Evolutionary conservation across 2,329 filamentous ascomycete species (phyloP), one percentile per base, ranked within the genome.

Genomic region (Blastomyces emzantsi): DNA sequence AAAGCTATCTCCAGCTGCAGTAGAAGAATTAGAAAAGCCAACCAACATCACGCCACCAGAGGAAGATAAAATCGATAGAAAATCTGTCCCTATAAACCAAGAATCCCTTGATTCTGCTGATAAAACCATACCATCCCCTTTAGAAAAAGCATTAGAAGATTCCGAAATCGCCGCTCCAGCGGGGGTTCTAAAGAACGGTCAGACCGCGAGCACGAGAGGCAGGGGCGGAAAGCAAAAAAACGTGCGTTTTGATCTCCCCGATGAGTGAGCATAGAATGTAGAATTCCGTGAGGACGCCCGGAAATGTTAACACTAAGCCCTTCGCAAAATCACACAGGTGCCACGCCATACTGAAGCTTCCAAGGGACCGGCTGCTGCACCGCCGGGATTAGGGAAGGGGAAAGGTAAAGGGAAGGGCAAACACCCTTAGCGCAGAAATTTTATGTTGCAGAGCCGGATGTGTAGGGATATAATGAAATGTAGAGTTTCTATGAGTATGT

Each of bases 201-300:
- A 39, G 36, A 57, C 19, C 9, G 36, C 28, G 17, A 49, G 13
- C 11, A 45, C 11, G 5, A 33, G 51, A 2, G 51, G 39, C 2
- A 41, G 30, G 41, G 60, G 62, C 15, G 39, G 55, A 5, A 62
- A 61, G 41, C 62, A 64, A 51, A 64, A 62, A 52, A 52, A 39
- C 45, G 64, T 66, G 59, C 62, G 60, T 62, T 66, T 66, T 47
- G 57, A 66, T 36, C 9, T 65, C 30, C 62, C 60, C 17, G 62
- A 61, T 52, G 36, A 56, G 19, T 62, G 52, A 59, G 41, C 15
- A 13, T 56, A 51, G 55, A 36, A 51, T 59, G 28, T 51, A 11
- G 22, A 55, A 47, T 39, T 9, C 55, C 4, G n/a, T 33, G n/a
- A 51, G 4, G 47, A 51, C 4, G 47, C 47, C 22, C 52, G 56